These are phyloP conservation scores for Butyriboletus appendiculatus DNA, from an alignment of 1,284 basidiomycete genomes.

Conservation along the genomic window DNA sequence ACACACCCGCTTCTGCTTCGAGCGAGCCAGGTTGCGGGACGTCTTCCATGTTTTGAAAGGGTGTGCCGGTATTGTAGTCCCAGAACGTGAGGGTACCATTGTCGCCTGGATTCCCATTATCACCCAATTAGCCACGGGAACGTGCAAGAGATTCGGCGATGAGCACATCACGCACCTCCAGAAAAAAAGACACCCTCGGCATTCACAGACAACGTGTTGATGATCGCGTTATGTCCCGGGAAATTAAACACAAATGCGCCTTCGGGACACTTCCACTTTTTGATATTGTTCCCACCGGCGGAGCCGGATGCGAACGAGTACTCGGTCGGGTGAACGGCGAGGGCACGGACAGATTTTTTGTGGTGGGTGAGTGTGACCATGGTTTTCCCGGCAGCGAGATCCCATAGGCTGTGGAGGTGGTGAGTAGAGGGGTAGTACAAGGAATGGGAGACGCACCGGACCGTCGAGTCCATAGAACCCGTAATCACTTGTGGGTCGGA, in stretches of 20 bases:
- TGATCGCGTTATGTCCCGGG: conserved; percentile 93
- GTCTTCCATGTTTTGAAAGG: conserved; percentile 94
- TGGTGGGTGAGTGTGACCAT: conserved; percentile 96
- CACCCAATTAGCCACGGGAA: background rate
- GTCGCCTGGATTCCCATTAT: conserved; percentile 56
- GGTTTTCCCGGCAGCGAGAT: conserved; percentile 97
- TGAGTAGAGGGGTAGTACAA: background rate
- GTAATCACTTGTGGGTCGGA: conserved; percentile 98
- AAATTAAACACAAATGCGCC: conserved; percentile 96
- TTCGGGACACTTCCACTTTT: conserved; percentile 99
- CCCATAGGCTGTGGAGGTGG: conserved; percentile 76
- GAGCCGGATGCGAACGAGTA: conserved; percentile 95
- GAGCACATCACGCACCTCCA: conserved; percentile 57
- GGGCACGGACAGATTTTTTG: conserved; percentile 95
- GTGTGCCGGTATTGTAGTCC: conserved; percentile 94
- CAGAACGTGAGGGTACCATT: conserved; percentile 89
- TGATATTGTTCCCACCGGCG: conserved; percentile 97
- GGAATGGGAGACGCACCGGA: conserved; percentile 57
- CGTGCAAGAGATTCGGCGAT: background rate
- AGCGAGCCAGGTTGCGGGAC: conserved; percentile 96
- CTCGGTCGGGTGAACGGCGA: conserved; percentile 94
- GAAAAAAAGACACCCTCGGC: conserved; percentile 97
- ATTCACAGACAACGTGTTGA: conserved; percentile 95
- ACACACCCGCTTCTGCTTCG: conserved; percentile 93
- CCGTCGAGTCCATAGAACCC: conserved; percentile 96